phyloP scores from a whole-genome alignment of 2,329 filamentous ascomycete genomes.

The Tolypocladium guangdongense region DNA sequence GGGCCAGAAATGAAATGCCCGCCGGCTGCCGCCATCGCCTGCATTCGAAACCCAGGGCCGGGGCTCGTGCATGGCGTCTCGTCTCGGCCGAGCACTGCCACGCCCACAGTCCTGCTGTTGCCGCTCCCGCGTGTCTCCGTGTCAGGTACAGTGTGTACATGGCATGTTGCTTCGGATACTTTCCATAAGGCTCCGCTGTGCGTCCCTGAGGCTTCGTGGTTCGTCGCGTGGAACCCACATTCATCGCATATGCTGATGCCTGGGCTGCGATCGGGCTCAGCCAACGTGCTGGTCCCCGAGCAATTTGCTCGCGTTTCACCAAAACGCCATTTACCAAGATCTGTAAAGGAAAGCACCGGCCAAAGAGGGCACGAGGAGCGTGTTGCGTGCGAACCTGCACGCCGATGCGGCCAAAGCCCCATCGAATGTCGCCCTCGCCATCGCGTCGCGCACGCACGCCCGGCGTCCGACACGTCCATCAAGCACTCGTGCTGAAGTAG shows the following conservation, averaged over 20 bases:
- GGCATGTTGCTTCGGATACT: neutral
- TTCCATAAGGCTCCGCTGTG: neutral
- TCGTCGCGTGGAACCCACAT: neutral
- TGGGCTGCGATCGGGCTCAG: neutral
- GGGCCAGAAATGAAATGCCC: too few species aligned
- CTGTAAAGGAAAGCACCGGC: neutral
- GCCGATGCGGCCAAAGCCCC: neutral
- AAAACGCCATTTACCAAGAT: neutral
- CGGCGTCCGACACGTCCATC: conserved; percentile 4
- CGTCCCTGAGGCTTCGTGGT: neutral
- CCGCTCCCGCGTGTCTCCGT: too few species aligned
- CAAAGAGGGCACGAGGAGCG: neutral
- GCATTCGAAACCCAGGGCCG: neutral
- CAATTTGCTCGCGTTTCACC: neutral
- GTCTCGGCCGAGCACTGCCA: neutral
- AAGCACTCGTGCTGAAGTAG: conserved; percentile 62
- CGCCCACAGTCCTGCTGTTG: neutral
- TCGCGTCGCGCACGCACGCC: neutral
- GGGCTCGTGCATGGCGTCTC: neutral
- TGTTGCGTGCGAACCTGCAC: neutral
- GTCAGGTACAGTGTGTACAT: too few species aligned
- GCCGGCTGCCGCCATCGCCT: neutral
- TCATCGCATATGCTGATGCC: neutral
- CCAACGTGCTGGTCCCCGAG: neutral
- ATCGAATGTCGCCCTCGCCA: neutral